These are phyloP conservation scores for Neoascochyta sp. DNA, from an alignment of 2,329 filamentous ascomycete species.

Conservation along the genomic window DNA sequence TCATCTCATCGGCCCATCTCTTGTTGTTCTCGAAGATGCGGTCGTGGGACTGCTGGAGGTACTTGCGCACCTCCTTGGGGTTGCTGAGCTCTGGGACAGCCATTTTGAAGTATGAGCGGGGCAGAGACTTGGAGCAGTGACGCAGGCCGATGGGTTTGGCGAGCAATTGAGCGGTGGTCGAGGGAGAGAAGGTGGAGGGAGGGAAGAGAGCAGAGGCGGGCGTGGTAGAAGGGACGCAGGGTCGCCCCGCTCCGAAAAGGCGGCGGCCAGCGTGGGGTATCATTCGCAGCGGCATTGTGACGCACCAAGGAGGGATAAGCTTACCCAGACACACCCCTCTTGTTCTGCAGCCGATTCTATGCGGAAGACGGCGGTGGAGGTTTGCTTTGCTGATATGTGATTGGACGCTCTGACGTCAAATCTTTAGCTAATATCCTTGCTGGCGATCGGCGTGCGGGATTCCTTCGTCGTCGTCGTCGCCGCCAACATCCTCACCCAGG, in stretches of 20 bases:
- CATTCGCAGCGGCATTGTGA: conserved; percentile 15
- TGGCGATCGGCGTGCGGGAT: no score
- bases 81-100: conserved; percentile 15
- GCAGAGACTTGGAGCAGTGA: conserved; percentile 3
- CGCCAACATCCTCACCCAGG: no score
- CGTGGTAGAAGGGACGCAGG: conserved; percentile 3
- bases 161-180: not conserved
- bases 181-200: conserved; percentile 3
- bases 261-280: conserved; percentile 23
- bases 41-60: conserved; percentile 62
- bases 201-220: conserved; percentile 1
- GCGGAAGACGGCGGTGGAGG: conserved; percentile 17
- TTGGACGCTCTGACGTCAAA: conserved; percentile 27
- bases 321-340: conserved; percentile 10
- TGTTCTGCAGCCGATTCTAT: conserved; percentile 15
- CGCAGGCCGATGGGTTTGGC: conserved; percentile 1
- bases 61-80: conserved; percentile 38
- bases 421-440: conserved; percentile 17
- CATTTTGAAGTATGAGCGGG: conserved; percentile 12
- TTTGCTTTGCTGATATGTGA: conserved; percentile 19
- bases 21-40: conserved; percentile 67
- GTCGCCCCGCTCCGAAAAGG: conserved; percentile 10
- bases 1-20: conserved; percentile 61
- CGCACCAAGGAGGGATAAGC: no score
- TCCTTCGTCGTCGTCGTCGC: no score